Conservation (phyloP, 805 yeast genomes). For the Teunomyces lycoperdinae region DNA sequence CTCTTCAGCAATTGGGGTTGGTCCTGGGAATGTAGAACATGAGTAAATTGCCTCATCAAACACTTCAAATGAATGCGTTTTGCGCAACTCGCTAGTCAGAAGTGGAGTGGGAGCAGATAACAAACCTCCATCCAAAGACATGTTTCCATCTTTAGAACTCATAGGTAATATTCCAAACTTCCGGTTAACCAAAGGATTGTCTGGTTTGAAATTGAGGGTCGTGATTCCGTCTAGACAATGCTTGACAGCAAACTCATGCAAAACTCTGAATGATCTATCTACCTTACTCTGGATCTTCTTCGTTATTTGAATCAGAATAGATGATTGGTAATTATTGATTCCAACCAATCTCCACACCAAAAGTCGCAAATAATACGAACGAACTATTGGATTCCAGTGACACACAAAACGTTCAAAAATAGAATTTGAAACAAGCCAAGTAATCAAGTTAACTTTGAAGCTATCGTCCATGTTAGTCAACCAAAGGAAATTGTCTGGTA, state of each 20-base stretch:
- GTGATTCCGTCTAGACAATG: constrained; percentile 2
- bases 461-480: constrained; percentile 34
- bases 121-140: constrained; percentile 13
- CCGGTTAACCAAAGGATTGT: constrained; percentile 45
- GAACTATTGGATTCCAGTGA: constrained; percentile 78
- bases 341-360: constrained; percentile 64
- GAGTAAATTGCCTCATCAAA: constrained; percentile 64
- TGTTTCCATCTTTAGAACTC: constrained; percentile 19
- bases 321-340: constrained; percentile 36
- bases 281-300: constrained; percentile 31
- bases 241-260: constrained; percentile 26
- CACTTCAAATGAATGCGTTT: constrained; percentile 60
- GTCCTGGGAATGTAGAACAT: constrained; percentile 21
- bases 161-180: constrained; percentile 44
- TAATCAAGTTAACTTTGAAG: constrained; percentile 46
- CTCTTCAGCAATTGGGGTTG: constrained; percentile 1
- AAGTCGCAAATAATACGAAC: constrained; percentile 66
- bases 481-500: constrained; percentile 33
- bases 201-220: constrained; percentile 27
- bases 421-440: constrained; percentile 50
- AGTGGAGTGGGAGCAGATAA: constrained; percentile 14
- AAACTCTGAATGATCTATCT: constrained; percentile 20
- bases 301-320: constrained; percentile 29
- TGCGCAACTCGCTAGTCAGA: constrained; percentile 37
- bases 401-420: constrained; percentile 60